These are phyloP conservation scores for Monosporascus sp. DNA, from an alignment of 2,329 filamentous ascomycete species.

Conservation along the genomic window DNA sequence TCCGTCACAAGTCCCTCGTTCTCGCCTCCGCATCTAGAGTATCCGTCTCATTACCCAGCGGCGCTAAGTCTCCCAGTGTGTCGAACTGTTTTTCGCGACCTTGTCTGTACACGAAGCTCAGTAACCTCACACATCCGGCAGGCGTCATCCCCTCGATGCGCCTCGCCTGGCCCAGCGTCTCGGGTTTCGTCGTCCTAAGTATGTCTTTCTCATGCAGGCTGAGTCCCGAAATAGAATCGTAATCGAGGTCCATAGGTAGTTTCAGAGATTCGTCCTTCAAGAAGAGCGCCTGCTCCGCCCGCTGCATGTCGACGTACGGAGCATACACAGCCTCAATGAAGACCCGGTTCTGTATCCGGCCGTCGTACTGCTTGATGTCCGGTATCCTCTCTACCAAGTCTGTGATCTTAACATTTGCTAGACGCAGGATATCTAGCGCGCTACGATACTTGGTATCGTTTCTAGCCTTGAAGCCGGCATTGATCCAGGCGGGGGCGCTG, in stretches of 20 bases:
- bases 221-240: constrained; percentile 65
- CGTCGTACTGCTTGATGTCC: constrained; percentile 46
- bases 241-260: constrained; percentile 72
- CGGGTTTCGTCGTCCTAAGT: constrained; percentile 65
- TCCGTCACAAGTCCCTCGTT: constrained; percentile 27
- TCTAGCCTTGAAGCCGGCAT: constrained; percentile 63
- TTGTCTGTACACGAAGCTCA: constrained; percentile 53
- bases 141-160: constrained; percentile 76
- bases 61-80: constrained; percentile 17
- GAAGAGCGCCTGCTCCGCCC: constrained; percentile 59
- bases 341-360: constrained; percentile 62
- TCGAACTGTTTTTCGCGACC: constrained; percentile 7
- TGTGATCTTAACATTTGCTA: constrained; percentile 54
- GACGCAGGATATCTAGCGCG: constrained; percentile 74
- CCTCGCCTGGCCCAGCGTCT: constrained; percentile 82
- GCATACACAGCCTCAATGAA: constrained; percentile 80
- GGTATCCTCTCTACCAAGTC: constrained; percentile 55
- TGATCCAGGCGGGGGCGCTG: constrained; percentile 60
- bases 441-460: constrained; percentile 61
- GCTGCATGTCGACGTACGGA: constrained; percentile 75
- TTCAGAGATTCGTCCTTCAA: constrained; percentile 69
- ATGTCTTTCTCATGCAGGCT: constrained; percentile 73
- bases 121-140: constrained; percentile 52
- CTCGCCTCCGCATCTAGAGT: constrained; percentile 34
- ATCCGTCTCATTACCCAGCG: constrained; percentile 30